A percentile compares a stretch with the other conserved stretches of the same genome.
These are phyloP conservation scores for Cyberlindnera mrakii DNA, from an alignment of 805 yeast species.

Conservation along the genomic window DNA sequence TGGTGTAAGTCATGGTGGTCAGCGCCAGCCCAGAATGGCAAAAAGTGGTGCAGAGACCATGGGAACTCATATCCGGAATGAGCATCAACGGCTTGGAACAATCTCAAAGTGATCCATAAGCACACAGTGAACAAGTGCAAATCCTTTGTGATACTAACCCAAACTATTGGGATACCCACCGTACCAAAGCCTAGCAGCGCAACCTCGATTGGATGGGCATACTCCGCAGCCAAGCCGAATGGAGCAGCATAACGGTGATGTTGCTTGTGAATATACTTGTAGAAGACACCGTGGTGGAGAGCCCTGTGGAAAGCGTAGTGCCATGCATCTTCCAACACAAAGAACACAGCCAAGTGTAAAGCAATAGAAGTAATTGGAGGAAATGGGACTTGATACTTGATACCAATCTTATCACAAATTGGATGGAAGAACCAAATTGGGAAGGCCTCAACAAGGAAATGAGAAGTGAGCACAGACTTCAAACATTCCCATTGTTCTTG, in stretches of 20 bases:
- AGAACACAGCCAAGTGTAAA: slow-evolving; percentile 68
- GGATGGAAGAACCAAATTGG: slow-evolving; percentile 99
- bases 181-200: slow-evolving; percentile 90
- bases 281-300: slow-evolving; percentile 82
- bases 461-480: slow-evolving; percentile 77
- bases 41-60: slow-evolving; percentile 84
- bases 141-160: slow-evolving; percentile 68
- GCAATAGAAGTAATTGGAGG: slow-evolving; percentile 57
- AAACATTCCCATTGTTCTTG: slow-evolving; percentile 92
- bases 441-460: slow-evolving; percentile 87
- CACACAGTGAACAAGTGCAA: slow-evolving; percentile 85
- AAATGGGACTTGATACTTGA: slow-evolving; percentile 77
- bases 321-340: slow-evolving; percentile 90
- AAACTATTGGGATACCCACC: slow-evolving; percentile 87
- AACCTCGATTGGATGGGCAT: slow-evolving; percentile 97
- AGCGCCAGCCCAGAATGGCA: slow-evolving; percentile 98
- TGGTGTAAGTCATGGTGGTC: slow-evolving; percentile 98
- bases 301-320: slow-evolving; percentile 94
- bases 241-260: slow-evolving; percentile 99
- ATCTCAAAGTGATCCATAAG: slow-evolving; percentile 80
- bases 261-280: slow-evolving; percentile 92
- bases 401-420: slow-evolving; percentile 74
- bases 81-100: slow-evolving; percentile 95
- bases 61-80: slow-evolving; percentile 99
- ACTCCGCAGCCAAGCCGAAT: slow-evolving; percentile 94